Evolutionary conservation across 441 rosid species (phyloP).

Genomic region (Hura crepitans): DNA sequence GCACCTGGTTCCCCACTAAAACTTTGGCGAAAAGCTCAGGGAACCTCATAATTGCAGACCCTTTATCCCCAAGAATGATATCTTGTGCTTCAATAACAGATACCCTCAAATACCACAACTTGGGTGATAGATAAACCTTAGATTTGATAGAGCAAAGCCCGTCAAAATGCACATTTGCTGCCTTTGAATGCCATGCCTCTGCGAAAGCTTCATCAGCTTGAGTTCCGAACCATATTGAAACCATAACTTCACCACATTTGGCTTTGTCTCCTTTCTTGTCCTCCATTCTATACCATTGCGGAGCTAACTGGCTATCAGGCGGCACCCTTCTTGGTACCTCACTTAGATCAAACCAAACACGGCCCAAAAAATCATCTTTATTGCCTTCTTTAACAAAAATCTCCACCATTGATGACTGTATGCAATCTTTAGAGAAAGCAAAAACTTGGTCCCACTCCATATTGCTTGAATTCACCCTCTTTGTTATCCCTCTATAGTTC

Average conservation of each 20-base stretch:
- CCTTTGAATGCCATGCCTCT: conserved; percentile 54
- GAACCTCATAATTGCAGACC: conserved; percentile 45
- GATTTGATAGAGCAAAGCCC: conserved; percentile 39
- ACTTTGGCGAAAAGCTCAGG: conserved; percentile 36
- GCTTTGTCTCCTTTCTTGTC: conserved; percentile 36
- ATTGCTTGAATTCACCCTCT: conserved; percentile 26
- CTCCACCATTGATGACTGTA: conserved; percentile 43
- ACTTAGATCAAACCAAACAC: conserved; percentile 33
- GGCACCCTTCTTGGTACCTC: conserved; percentile 53
- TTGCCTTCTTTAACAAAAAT: conserved; percentile 31
- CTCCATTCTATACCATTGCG: conserved; percentile 49
- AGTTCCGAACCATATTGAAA: conserved; percentile 50
- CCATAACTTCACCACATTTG: conserved; percentile 49
- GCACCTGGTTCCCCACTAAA: conserved; percentile 35
- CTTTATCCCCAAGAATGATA: conserved; percentile 40
- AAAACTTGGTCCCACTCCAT: conserved; percentile 50
- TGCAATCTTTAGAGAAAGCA: conserved; percentile 43
- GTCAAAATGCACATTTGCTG: conserved; percentile 65
- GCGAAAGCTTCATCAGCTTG: conserved; percentile 50
- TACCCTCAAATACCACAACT: conserved; percentile 50
- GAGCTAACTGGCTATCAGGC: conserved; percentile 52
- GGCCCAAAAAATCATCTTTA: conserved; percentile 37
- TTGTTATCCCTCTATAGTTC: conserved; percentile 33
- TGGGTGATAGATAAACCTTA: conserved; percentile 49
- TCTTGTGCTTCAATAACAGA: conserved; percentile 59